Base-by-base conservation (phyloP, 345 rosid species). In the Eucalyptus cladocalyx region DNA sequence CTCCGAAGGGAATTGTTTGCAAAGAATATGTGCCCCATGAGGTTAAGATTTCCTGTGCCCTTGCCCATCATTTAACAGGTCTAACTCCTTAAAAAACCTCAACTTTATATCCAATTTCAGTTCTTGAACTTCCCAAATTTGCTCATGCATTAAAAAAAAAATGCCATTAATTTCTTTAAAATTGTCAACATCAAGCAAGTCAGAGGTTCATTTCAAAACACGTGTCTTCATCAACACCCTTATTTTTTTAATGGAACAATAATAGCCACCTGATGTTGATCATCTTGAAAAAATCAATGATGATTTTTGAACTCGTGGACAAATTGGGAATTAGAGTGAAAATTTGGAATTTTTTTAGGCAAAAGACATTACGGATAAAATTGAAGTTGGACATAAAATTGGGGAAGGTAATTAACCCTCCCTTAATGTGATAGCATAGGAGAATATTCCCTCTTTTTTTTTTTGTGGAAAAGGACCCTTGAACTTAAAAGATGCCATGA, bases 161-260 rank as follows among this genome's bases (percentile, higher is more conserved):
- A 69, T 18, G 4, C 15, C 8, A 10, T 11, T 37, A 72, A 0
- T 72, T 37, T 10, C 43, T 34, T 37, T 23, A 37, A 34, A 37
- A 72, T 6, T 10, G 3, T 34, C 28, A 72, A 37, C 5, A 19
- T 6, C 45, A 37, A 6, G 0, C 8, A 0, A 72, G 2, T 18
- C 1, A 10, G 5, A 34, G 26, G 45, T 34, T 72, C 45, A 37
- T 72, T 72, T 34, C 81, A 72, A 10, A 72, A 34, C 13, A 8
- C 4, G 43, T 0, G 0, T 72, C 14, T 11, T 72, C 8, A 4
- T 37, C 26, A 34, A 72, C 42, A 10, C 14, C 28, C 26, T 16
- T 1, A 3, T 11, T 24, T 72, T 37, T 72, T 19, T 4, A 19
- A 34, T 37, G 26, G 81, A 72, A 72, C 28, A 21, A 72, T 3